phyloP scores from a whole-genome alignment of 2,329 filamentous ascomycete species.

The Fusarium austroafricanum region DNA sequence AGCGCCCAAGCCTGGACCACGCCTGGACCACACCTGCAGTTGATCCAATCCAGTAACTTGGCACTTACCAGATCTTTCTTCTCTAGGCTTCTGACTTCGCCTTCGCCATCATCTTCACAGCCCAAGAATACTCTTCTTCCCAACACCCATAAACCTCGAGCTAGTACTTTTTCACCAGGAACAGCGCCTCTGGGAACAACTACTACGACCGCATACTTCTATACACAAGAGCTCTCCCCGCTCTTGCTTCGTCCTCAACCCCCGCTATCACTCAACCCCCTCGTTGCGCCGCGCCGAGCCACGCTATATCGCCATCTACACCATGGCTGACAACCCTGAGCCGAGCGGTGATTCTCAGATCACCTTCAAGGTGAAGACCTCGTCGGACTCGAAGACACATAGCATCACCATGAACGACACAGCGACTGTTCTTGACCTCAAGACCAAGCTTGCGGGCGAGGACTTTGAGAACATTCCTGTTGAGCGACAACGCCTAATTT shows the following conservation, averaged over 20 bases:
- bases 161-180: neutral
- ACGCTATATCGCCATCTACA: constrained; percentile 12
- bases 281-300: constrained; percentile 33
- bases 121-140: neutral
- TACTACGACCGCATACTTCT: neutral
- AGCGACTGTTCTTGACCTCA: constrained; percentile 85
- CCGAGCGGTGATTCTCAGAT: constrained; percentile 76
- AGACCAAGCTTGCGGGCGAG: constrained; percentile 83
- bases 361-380: constrained; percentile 98
- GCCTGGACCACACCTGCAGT: constrained; percentile 4
- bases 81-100: constrained; percentile 24
- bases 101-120: constrained; percentile 2
- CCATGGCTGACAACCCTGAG: constrained; percentile 74
- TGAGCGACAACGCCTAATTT: constrained; percentile 94
- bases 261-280: constrained; percentile 28
- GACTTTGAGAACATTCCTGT: constrained; percentile 89
- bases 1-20: neutral
- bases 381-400: constrained; percentile 82
- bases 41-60: constrained; percentile 6
- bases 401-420: constrained; percentile 81
- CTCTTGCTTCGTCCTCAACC: constrained; percentile 4
- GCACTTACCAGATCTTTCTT: constrained; percentile 3
- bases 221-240: constrained; percentile 12
- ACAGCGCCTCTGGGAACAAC: neutral
- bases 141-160: neutral